Percentiles rank a stretch among this genome's conserved stretches.
phyloP scores from a whole-genome alignment of 1,139 yeast genomes.

The Candida pseudoviswanathii region DNA sequence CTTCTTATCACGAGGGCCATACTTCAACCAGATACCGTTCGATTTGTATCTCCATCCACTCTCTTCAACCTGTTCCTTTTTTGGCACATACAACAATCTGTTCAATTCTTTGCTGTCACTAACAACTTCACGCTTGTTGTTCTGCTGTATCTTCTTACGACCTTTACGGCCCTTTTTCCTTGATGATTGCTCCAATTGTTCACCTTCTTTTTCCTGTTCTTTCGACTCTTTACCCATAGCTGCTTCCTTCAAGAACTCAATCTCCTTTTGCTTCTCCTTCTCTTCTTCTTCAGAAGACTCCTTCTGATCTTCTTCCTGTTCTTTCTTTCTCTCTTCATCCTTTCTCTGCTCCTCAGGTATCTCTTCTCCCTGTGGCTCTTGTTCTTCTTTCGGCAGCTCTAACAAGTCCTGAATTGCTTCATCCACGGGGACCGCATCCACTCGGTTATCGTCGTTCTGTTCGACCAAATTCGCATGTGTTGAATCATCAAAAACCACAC shows the following conservation, averaged over 20 bases:
- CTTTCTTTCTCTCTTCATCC: constrained; percentile 18
- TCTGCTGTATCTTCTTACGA: constrained; percentile 8
- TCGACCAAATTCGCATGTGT: constrained; percentile 25
- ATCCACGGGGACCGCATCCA: constrained; percentile 16
- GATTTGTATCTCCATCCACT: constrained; percentile 40
- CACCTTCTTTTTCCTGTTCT: constrained; percentile 8
- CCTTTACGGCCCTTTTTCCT: too few species aligned
- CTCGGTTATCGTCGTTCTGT: constrained; percentile 12
- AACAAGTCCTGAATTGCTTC: constrained; percentile 22
- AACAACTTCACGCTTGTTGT: constrained; percentile 19
- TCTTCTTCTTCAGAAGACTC: constrained; percentile 1
- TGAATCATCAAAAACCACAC: constrained; percentile 30
- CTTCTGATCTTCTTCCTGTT: constrained; percentile 16
- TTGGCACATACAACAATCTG: constrained; percentile 31
- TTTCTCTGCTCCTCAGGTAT: constrained; percentile 23
- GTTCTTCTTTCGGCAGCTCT: constrained; percentile 17
- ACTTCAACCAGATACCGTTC: constrained; percentile 37
- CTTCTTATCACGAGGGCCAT: constrained; percentile 38
- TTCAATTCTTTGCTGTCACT: constrained; percentile 26
- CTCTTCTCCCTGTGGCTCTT: constrained; percentile 19
- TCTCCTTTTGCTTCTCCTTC: constrained; percentile 1
- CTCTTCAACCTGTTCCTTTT: constrained; percentile 27
- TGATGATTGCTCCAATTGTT: constrained; percentile 7
- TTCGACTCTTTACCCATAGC: constrained; percentile 1
- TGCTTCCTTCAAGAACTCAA: neutral